Percentiles rank a stretch among this genome's conserved stretches.
Evolutionary conservation across 2,329 filamentous ascomycete genomes (phyloP).

Genomic region (Westerdykella ornata): DNA sequence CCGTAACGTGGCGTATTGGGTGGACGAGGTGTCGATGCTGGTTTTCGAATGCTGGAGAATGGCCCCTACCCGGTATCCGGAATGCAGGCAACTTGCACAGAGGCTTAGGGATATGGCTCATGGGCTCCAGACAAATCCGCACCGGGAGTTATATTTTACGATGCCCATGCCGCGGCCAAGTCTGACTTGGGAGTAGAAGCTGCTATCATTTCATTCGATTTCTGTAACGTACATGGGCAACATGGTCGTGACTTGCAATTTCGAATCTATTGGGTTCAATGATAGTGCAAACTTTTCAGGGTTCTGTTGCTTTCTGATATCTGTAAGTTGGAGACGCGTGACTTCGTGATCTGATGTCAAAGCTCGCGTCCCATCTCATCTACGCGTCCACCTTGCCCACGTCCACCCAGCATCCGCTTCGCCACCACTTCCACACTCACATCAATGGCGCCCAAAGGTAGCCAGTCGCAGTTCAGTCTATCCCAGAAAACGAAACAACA

Average conservation of each 20-base stretch:
- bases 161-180: constrained; percentile 2
- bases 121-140: constrained; percentile 8
- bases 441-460: constrained; percentile 36
- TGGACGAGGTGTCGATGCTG: background rate
- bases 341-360: constrained; percentile 10
- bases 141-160: constrained; percentile 4
- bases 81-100: background rate
- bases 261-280: too few species aligned
- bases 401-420: constrained; percentile 1
- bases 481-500: constrained; percentile 61
- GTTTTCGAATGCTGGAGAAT: background rate
- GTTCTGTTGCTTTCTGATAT: background rate
- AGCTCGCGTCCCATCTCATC: constrained; percentile 4
- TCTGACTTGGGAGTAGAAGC: too few species aligned
- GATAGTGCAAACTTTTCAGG: too few species aligned
- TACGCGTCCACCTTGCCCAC: constrained; percentile 4
- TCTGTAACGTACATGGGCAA: too few species aligned
- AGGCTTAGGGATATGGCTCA: constrained; percentile 4
- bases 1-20: background rate
- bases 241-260: too few species aligned
- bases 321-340: constrained; percentile 1
- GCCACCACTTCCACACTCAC: background rate
- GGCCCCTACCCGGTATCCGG: background rate
- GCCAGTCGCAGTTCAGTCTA: constrained; percentile 23
- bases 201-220: too few species aligned